Evolutionary conservation across 257 asterid species (phyloP).

Genomic region (Solanum ahanhuiri): DNA sequence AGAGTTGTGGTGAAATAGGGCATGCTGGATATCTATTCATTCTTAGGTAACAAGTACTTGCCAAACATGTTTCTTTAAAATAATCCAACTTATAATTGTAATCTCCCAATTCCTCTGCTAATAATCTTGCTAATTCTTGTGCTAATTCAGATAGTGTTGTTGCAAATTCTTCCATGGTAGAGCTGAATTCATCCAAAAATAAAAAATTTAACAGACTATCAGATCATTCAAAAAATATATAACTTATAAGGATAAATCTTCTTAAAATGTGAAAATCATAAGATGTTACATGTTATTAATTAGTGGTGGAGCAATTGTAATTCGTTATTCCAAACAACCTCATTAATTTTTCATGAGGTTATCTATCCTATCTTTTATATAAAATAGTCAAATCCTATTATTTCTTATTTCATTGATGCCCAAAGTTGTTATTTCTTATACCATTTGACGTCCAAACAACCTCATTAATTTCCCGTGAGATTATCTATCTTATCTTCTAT

Average conservation of each 20-base stretch:
- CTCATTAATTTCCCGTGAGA: not conserved
- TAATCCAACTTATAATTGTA: slow-evolving; percentile 12
- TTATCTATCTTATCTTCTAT: not conserved
- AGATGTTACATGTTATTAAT: not conserved
- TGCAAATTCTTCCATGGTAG: slow-evolving; percentile 56
- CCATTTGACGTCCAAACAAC: not conserved
- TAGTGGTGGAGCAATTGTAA: not conserved
- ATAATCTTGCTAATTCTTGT: slow-evolving; percentile 34
- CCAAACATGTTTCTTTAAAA: slow-evolving; percentile 42
- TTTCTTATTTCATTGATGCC: not conserved
- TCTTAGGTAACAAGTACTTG: slow-evolving; percentile 58
- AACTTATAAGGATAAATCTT: not conserved
- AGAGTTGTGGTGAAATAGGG: slow-evolving; percentile 31
- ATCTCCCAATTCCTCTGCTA: slow-evolving; percentile 48
- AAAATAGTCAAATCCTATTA: not conserved
- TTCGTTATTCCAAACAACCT: too few species aligned
- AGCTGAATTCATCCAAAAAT: slow-evolving; percentile 18
- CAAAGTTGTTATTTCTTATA: too few species aligned
- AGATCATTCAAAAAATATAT: not conserved
- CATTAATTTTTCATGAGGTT: too few species aligned
- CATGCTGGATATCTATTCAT: slow-evolving; percentile 77
- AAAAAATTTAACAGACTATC: not conserved
- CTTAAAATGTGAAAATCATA: not conserved
- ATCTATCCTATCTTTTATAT: too few species aligned
- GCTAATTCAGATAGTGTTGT: slow-evolving; percentile 39